phyloP scores from a whole-genome alignment of 495 filamentous ascomycete genomes.

The Delitschia confertaspora region DNA sequence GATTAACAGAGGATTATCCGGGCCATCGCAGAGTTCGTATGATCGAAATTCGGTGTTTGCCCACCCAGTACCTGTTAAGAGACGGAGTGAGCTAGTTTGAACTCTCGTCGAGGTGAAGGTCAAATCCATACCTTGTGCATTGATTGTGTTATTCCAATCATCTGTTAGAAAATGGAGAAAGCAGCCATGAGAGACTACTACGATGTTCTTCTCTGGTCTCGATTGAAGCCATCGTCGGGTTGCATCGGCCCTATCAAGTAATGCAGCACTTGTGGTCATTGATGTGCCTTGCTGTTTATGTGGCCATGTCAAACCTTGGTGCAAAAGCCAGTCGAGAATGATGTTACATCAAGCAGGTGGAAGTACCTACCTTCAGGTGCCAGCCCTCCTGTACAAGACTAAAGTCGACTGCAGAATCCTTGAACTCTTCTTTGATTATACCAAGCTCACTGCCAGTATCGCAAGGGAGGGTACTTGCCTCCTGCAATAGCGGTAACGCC shows the following conservation, averaged over 20 bases:
- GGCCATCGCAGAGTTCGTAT: too few species aligned
- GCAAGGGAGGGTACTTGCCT: conserved; percentile 66
- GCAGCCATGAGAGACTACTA: conserved; percentile 62
- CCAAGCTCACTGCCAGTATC: conserved; percentile 59
- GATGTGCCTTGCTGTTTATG: conserved; percentile 61
- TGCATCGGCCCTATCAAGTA: conserved; percentile 57
- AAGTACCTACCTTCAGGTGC: conserved; percentile 63
- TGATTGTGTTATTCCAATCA: conserved; percentile 74
- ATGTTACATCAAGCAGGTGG: too few species aligned
- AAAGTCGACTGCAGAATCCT: conserved; percentile 52
- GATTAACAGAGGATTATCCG: too few species aligned
- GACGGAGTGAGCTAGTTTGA: too few species aligned
- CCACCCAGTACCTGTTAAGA: too few species aligned
- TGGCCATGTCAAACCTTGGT: too few species aligned
- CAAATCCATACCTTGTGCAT: too few species aligned
- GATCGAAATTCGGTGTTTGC: too few species aligned
- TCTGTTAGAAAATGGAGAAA: conserved; percentile 70
- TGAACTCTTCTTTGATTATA: conserved; percentile 51
- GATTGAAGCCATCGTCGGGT: conserved; percentile 56
- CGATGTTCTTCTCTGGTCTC: conserved; percentile 50
- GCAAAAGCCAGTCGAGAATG: too few species aligned
- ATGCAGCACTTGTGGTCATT: too few species aligned
- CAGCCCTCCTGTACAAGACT: conserved; percentile 51
- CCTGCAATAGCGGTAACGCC: conserved; percentile 70
- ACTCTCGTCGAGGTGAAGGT: too few species aligned